Evolutionary conservation across 2,329 filamentous ascomycete genomes (phyloP).

Genomic region (Basipetospora chlamydospora): DNA sequence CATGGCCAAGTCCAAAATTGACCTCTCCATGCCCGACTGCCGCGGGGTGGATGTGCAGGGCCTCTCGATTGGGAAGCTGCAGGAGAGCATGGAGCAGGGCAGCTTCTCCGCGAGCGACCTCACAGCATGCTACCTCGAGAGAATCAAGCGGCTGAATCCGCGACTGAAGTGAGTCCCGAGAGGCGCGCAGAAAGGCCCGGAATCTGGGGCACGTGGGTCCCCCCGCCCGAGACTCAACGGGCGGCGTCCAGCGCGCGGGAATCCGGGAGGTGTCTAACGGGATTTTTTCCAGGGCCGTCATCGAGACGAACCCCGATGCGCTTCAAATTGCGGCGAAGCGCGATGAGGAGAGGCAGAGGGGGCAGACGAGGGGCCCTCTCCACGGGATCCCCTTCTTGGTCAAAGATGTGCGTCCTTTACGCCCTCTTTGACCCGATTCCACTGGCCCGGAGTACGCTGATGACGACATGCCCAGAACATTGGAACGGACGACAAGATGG

Average conservation of each 20-base stretch:
- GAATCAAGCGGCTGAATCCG: slow-evolving; percentile 1
- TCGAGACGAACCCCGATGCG: slow-evolving; percentile 56
- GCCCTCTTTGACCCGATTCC: background rate
- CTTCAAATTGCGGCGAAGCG: slow-evolving; percentile 43
- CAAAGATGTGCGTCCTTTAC: slow-evolving; percentile 35
- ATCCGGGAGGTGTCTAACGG: too few relatives aligned
- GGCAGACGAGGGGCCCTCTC: slow-evolving; percentile 46
- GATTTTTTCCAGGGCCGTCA: slow-evolving; percentile 37
- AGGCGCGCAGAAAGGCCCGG: too few relatives aligned
- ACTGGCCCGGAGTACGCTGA: too few relatives aligned
- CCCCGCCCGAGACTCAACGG: background rate
- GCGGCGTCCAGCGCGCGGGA: background rate
- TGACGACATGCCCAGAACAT: too few relatives aligned
- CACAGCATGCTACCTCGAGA: background rate
- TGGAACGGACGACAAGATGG: slow-evolving; percentile 51
- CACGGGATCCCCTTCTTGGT: slow-evolving; percentile 65
- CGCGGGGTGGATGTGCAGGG: slow-evolving; percentile 2
- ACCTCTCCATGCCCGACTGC: slow-evolving; percentile 1
- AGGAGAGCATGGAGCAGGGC: background rate
- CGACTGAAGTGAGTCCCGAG: slow-evolving; percentile 1
- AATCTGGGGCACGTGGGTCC: too few relatives aligned
- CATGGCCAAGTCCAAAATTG: too few relatives aligned
- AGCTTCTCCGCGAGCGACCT: background rate
- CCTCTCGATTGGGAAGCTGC: slow-evolving; percentile 1
- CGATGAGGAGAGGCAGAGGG: slow-evolving; percentile 44